Conservation (phyloP, 768 basidiomycete species). For the Trametes cinnabarina region DNA sequence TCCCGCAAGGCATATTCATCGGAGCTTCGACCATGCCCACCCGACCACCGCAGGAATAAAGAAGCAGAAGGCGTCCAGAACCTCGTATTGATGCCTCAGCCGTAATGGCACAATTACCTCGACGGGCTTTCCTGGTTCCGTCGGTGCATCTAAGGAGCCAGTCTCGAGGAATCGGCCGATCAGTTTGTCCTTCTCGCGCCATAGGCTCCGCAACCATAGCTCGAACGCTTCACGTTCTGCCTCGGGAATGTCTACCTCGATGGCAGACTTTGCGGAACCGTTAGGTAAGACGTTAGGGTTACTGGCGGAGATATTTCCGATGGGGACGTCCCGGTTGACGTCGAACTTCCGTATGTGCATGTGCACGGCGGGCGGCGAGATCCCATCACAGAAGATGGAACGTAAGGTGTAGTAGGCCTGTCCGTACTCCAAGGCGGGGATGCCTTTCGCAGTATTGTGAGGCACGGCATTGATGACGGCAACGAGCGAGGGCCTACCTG, state of each 20-base stretch:
- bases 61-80: conserved; percentile 68
- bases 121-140: conserved; percentile 3
- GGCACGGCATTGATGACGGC: background rate
- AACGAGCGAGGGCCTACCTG: conserved; percentile 50
- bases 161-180: conserved; percentile 65
- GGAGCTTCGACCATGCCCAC: conserved; percentile 26
- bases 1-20: conserved; percentile 1
- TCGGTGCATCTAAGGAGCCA: conserved; percentile 41
- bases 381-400: conserved; percentile 78
- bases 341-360: conserved; percentile 83
- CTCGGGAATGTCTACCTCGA: conserved; percentile 31
- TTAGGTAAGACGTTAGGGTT: conserved; percentile 33
- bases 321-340: conserved; percentile 63
- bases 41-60: conserved; percentile 48
- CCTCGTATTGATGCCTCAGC: conserved; percentile 52
- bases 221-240: conserved; percentile 58
- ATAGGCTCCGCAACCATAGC: conserved; percentile 75
- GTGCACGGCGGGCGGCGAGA: conserved; percentile 83
- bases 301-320: conserved; percentile 53
- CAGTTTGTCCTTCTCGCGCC: conserved; percentile 81
- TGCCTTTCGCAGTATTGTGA: conserved; percentile 43
- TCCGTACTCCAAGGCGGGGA: conserved; percentile 78
- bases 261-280: conserved; percentile 11
- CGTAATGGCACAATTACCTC: conserved; percentile 57
- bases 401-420: conserved; percentile 88